These are phyloP conservation scores for Beauveria asiatica DNA, from an alignment of 2,329 filamentous ascomycete genomes.

Conservation along the genomic window DNA sequence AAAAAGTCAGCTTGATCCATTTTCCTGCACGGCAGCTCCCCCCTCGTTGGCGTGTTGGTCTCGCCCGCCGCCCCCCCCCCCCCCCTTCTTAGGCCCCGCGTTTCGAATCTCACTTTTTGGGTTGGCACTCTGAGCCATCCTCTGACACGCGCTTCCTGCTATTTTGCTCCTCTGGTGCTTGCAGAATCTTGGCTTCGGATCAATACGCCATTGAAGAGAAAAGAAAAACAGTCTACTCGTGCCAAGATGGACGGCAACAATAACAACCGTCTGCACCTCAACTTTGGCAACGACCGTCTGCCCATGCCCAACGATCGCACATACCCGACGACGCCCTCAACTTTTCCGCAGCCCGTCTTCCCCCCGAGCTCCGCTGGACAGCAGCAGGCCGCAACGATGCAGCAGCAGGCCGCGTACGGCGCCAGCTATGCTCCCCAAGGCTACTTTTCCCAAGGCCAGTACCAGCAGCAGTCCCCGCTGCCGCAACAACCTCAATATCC, in stretches of 20 bases:
- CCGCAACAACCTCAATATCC: conserved; percentile 39
- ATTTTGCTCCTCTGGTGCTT: background rate
- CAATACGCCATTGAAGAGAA: background rate
- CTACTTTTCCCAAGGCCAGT: conserved; percentile 47
- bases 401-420: conserved; percentile 36
- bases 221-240: background rate
- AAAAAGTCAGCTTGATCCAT: background rate
- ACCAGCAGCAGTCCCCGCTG: conserved; percentile 43
- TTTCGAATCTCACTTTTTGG: conserved; percentile 9
- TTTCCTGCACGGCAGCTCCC: background rate
- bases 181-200: background rate
- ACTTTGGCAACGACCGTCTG: conserved; percentile 58
- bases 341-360: conserved; percentile 85
- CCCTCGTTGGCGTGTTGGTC: background rate
- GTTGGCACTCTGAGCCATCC: conserved; percentile 4
- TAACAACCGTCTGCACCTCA: conserved; percentile 57
- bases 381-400: conserved; percentile 22
- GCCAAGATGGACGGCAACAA: conserved; percentile 47
- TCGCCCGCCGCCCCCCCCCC: background rate
- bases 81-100: conserved; percentile 6
- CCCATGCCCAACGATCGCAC: conserved; percentile 53
- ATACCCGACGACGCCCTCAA: conserved; percentile 86
- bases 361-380: conserved; percentile 23
- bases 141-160: conserved; percentile 10
- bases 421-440: conserved; percentile 20